Base-by-base conservation (phyloP, 2,329 filamentous ascomycete genomes). In the Colletotrichum siamense region DNA sequence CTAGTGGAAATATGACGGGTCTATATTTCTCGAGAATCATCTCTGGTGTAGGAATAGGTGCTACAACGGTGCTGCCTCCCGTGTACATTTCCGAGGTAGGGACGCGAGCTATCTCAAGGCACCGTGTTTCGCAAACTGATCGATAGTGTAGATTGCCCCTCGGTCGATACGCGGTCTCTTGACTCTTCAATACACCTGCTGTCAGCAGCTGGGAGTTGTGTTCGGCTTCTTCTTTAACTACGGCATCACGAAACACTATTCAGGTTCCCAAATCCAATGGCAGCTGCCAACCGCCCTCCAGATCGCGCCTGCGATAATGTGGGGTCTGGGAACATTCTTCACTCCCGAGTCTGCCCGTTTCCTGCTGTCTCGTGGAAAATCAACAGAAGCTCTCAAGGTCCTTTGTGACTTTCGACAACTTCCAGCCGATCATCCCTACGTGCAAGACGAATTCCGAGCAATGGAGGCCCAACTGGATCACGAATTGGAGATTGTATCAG, bases 171-270 rank as follows among this genome's bases (percentile, higher is more conserved):
- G 82, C 1, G 82, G 83, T 7, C 79, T 84, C 2, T 10, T 84
- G 4, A 84, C 81, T 0, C 77, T 84, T 0, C 82, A 84, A 24
- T 84, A 84, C 36, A 82, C 81, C 1, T 83, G 81, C 72, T 84
- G 82, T 9, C 82, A 84, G 16, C 82, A 84, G 24, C 81, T 84
- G 9, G 61, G 82, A 5, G 81, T 83, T 8, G 81, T 83, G 5
- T 82, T 83, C n/a, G 81, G 82, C 2, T 83, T 85, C 65, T 85
- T 85, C 66, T 77, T 83, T 49, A 85, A 85, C 68, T 84, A 86
- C 57, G 81, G 83, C 3, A 79, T 83, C 13, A 82, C 84, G 4
- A 80, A 82, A 22, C 77, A 81, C 15, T 79, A 81, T 36, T 73
- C 79, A 3, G 77, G 77, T 0, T 78, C 73, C 1, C 68, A 82